Evolutionary conservation across 148 eudicot species (phyloP), one percentile per base, ranked within the genome.

Genomic region (Rheum nobile): DNA sequence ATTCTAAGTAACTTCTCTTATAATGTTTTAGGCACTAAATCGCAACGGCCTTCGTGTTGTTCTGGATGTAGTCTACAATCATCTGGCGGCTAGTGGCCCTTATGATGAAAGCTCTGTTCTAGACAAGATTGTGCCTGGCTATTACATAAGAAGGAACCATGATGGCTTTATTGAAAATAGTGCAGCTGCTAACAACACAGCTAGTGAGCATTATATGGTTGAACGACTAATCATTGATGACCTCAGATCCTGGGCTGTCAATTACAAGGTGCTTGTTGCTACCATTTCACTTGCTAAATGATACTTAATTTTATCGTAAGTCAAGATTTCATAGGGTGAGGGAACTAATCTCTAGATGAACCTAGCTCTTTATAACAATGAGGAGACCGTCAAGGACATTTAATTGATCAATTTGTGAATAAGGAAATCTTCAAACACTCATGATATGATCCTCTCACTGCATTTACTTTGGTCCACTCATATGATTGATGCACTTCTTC

Each of bases 81-180:
- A 95, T 86, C 63, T 95, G 78, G 84, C 86, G 78, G 92, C 86
- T 75, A 95, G 89, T 83, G 99, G 99, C 74, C 97, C 99, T 67
- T 79, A 41, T 75, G 88, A 76, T 79, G 86, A 75, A 39, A 74
- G 83, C 71, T 95, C 99, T 75, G 96, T 95, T 63, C 90, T 95
- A n/a, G 97, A 95, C 86, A 95, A 95, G 99, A 86, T 95, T 82
- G 99, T 95, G 77, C 97, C 99, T 77, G 99, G 97, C 67, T 95
- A 95, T 83, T 95, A 90, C 79, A 82, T 95, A 35, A 86, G 99
- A 79, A 79, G 92, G 84, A 88, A 88, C 61, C 75, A 76, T 57
- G 86, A 92, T 83, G 99, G 97, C 54, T 75, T 75, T 72, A 86
- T 90, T 74, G 94, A 91, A 82, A 75, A 85, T 57, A 91, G 94